Conservation (phyloP, 805 yeast genomes). For the Sugiyamaella marilandica region DNA sequence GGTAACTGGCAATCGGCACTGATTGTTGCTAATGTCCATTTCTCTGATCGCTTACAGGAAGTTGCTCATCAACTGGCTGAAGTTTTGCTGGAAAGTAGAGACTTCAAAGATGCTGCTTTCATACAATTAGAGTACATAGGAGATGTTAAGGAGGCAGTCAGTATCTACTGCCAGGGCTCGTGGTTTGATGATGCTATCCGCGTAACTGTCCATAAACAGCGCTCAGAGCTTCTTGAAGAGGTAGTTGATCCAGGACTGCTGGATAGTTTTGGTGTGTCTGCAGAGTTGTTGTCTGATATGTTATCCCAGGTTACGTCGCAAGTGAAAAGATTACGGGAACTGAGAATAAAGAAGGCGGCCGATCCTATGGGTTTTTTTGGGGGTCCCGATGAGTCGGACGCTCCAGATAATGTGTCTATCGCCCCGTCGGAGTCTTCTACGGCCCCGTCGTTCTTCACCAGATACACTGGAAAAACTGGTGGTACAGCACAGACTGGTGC, state of each 20-base stretch:
- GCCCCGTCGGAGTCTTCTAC: constrained; percentile 94
- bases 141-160: constrained; percentile 58
- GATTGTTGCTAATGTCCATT: constrained; percentile 38
- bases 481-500: constrained; percentile 98
- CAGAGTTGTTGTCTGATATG: constrained; percentile 93
- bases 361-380: constrained; percentile 89
- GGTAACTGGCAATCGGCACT: constrained; percentile 86
- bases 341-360: constrained; percentile 73
- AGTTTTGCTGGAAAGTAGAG: constrained; percentile 55
- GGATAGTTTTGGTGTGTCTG: constrained; percentile 83
- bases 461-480: constrained; percentile 92
- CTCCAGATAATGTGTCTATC: constrained; percentile 89
- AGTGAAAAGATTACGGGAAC: constrained; percentile 72
- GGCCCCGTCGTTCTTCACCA: constrained; percentile 86
- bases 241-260: constrained; percentile 69
- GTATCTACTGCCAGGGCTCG: constrained; percentile 68
- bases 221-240: constrained; percentile 37
- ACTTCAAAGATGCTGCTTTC: constrained; percentile 77
- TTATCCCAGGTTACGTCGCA: constrained; percentile 80
- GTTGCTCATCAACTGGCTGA: constrained; percentile 58
- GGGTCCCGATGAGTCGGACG: constrained; percentile 64
- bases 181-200: constrained; percentile 72
- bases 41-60: constrained; percentile 38
- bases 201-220: constrained; percentile 41
- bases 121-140: constrained; percentile 60